Conservation (phyloP, 2,329 filamentous ascomycete genomes). For the Ilyonectria destructans region DNA sequence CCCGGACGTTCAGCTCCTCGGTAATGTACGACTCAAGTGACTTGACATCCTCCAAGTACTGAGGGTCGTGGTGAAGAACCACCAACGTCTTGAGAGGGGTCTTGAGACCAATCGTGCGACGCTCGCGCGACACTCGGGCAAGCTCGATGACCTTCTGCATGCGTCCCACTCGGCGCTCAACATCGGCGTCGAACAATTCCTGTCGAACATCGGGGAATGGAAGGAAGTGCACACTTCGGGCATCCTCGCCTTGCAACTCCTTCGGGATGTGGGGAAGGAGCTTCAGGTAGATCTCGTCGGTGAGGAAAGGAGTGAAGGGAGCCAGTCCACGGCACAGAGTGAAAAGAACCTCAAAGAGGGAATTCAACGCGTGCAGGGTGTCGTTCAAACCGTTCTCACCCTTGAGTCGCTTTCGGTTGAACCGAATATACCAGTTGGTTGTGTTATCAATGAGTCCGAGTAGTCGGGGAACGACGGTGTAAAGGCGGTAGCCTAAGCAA, state of each 20-base stretch:
- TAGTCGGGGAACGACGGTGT: constrained; percentile 92
- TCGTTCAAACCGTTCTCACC: constrained; percentile 90
- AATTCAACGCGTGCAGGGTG: constrained; percentile 92
- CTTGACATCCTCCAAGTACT: constrained; percentile 89
- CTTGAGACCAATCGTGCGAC: constrained; percentile 88
- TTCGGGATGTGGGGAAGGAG: constrained; percentile 87
- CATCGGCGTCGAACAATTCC: constrained; percentile 88
- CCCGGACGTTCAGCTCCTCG: constrained; percentile 92
- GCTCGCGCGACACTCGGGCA: constrained; percentile 87
- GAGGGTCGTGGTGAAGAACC: constrained; percentile 86
- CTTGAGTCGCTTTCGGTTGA: constrained; percentile 93
- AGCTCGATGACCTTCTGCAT: constrained; percentile 99
- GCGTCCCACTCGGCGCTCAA: constrained; percentile 88
- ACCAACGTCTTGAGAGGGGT: constrained; percentile 91
- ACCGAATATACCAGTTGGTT: constrained; percentile 99
- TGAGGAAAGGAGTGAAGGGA: constrained; percentile 96
- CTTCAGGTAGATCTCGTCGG: constrained; percentile 92
- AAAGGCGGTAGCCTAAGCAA: constrained; percentile 77
- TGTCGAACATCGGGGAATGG: constrained; percentile 90
- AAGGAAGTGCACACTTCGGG: constrained; percentile 93
- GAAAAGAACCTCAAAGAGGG: constrained; percentile 93
- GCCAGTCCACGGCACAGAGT: constrained; percentile 91
- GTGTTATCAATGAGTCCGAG: constrained; percentile 91
- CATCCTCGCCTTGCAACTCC: constrained; percentile 78
- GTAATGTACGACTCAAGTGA: constrained; percentile 90